Evolutionary conservation across 2,329 filamentous ascomycete genomes (phyloP).

Genomic region (Venturia oleaginea): DNA sequence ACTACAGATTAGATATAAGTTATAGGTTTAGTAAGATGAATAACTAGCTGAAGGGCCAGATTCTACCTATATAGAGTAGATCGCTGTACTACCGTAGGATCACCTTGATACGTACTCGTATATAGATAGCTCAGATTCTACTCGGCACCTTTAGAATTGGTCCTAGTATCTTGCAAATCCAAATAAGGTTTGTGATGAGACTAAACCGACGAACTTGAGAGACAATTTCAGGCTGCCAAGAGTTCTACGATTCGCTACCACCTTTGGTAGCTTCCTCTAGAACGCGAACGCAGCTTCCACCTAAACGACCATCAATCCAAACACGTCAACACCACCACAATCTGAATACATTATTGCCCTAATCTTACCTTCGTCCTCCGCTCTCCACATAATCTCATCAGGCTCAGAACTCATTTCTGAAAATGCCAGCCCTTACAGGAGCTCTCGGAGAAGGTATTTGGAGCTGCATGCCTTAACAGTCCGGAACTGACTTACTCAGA

Average conservation of each 20-base stretch:
- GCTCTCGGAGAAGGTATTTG: background rate
- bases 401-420: background rate
- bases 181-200: too few relatives aligned
- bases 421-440: conserved; percentile 1
- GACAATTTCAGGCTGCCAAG: background rate
- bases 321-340: background rate
- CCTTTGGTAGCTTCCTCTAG: background rate
- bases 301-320: background rate
- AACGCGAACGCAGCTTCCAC: background rate
- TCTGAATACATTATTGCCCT: background rate
- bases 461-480: background rate
- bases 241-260: background rate
- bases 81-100: too few relatives aligned
- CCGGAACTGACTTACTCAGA: conserved; percentile 46
- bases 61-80: too few relatives aligned
- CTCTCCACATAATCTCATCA: background rate
- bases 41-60: too few relatives aligned
- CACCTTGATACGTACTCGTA: too few relatives aligned
- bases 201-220: background rate
- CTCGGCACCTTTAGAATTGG: too few relatives aligned
- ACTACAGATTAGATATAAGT: too few relatives aligned
- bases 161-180: too few relatives aligned
- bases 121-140: too few relatives aligned
- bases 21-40: too few relatives aligned
- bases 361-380: background rate